Evolutionary conservation across 306 rosid species (phyloP).

Genomic region (Styphnolobium japonicum): DNA sequence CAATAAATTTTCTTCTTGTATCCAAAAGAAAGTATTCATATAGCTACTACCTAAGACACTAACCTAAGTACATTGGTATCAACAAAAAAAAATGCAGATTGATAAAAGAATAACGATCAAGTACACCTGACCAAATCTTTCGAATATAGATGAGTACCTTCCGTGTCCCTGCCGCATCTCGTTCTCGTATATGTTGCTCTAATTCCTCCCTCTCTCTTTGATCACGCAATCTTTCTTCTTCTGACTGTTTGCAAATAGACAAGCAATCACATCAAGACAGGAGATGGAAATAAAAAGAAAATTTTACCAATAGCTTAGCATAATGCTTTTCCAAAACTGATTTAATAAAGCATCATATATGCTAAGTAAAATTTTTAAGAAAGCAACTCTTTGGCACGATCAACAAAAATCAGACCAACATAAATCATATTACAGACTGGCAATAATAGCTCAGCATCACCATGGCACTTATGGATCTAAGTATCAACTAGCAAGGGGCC

Average conservation of each 20-base stretch:
- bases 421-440: not conserved
- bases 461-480: not conserved
- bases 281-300: not conserved
- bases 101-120: not conserved
- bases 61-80: not conserved
- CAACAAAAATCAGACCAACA: not conserved
- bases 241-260: constrained; percentile 57
- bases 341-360: not conserved
- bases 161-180: constrained; percentile 75
- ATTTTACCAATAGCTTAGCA: not conserved
- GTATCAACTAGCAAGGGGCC: not conserved
- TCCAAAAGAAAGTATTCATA: constrained; percentile 16
- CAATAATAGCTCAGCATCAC: not conserved
- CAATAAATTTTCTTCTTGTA: not conserved
- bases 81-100: not conserved
- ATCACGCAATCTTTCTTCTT: constrained; percentile 87
- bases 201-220: constrained; percentile 89
- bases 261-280: constrained; percentile 1
- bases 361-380: not conserved
- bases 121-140: not conserved
- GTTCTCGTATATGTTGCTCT: constrained; percentile 70
- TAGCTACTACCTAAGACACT: constrained; percentile 6
- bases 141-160: constrained; percentile 50
- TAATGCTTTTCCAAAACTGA: constrained; percentile 10
- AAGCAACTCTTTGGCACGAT: not conserved